Conservation (phyloP, 805 yeast species). For the Candida manassasensis region DNA sequence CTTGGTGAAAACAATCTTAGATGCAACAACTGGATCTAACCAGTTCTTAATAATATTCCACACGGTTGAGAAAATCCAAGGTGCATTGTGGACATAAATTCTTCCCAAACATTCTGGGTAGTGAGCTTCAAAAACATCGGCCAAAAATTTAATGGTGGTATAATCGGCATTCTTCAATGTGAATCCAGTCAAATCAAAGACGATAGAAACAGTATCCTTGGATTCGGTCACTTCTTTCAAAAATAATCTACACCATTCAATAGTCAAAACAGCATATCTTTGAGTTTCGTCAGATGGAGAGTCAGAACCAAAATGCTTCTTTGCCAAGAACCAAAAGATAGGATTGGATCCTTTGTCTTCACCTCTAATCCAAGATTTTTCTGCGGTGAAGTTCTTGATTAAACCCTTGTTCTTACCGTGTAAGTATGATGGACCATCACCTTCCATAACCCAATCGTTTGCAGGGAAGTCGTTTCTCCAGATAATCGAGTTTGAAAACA, state of each 20-base stretch:
- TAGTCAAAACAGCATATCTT: constrained; percentile 65
- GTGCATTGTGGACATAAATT: constrained; percentile 86
- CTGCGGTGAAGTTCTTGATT: constrained; percentile 52
- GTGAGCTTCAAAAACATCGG: constrained; percentile 88
- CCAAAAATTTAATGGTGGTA: constrained; percentile 82
- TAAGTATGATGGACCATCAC: constrained; percentile 62
- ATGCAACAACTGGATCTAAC: constrained; percentile 95
- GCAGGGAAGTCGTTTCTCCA: constrained; percentile 69
- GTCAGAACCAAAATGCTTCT: constrained; percentile 53
- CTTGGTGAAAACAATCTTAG: constrained; percentile 83
- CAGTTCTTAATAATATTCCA: constrained; percentile 92
- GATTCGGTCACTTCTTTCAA: constrained; percentile 56
- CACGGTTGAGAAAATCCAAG: constrained; percentile 93
- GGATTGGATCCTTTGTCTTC: constrained; percentile 72
- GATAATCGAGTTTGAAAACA: constrained; percentile 67
- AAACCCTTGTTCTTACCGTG: constrained; percentile 40
- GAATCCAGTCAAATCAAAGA: constrained; percentile 85
- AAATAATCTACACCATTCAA: constrained; percentile 78
- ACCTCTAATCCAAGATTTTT: constrained; percentile 75
- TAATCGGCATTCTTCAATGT: constrained; percentile 92
- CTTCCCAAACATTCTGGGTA: constrained; percentile 92
- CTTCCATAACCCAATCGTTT: constrained; percentile 58
- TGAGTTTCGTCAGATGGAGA: constrained; percentile 65
- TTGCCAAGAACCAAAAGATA: constrained; percentile 74
- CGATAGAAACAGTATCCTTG: constrained; percentile 56